Base-by-base conservation (phyloP, 2,329 filamentous ascomycete species). In the Rhynchosporium secalis region DNA sequence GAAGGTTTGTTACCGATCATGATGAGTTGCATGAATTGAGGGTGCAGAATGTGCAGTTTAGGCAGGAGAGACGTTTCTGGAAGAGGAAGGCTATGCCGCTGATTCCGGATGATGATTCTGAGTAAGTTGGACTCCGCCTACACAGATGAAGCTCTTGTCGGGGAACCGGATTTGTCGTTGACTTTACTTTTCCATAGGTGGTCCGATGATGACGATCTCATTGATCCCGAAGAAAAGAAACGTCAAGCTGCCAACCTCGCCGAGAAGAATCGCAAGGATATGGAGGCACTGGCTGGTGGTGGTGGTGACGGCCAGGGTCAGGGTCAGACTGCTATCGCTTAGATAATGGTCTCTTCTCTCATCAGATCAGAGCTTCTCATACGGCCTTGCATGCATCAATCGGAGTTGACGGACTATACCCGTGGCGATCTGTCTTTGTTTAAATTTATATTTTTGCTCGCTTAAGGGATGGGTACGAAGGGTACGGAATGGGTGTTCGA, bases 61-160 rank as follows among this genome's bases (percentile, higher is more conserved):
- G 82, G 3, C 84, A 87, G 72, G 84, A 88, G 73, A 71, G 86
- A 59, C 78, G 86, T 2, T 87, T 86, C 74, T 89, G 85, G 86
- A 88, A 88, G 75, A 78, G 86, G 47, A 80, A 87, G 78, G 86
- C 86, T 13, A 82, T 88, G 80, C 84, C 84, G 9, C 79, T 84
- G 61, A 73, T 87, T 43, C 75, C 80, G 8, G 84, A 86, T 29
- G 81, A 86, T 47, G 84, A 87, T 56, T 78, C 81, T 1, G 75
- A 75, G 45, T 52, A 52, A 12, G 49, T 36, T 7, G 7, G 20
- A 38, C 20, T 52, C 29, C 31, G 13, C 0, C 10, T 8, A 3
- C 20, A 20, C 20, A 20, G 20, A 20, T 20, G 20, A 20, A 20
- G 20, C 20, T 20, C 20, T 20, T 20, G 20, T 20, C 20, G 20